A percentile compares a stretch with the other conserved stretches of the same genome.
Conservation (phyloP, 2,329 filamentous ascomycete genomes). For the Stylonectria norvegica region DNA sequence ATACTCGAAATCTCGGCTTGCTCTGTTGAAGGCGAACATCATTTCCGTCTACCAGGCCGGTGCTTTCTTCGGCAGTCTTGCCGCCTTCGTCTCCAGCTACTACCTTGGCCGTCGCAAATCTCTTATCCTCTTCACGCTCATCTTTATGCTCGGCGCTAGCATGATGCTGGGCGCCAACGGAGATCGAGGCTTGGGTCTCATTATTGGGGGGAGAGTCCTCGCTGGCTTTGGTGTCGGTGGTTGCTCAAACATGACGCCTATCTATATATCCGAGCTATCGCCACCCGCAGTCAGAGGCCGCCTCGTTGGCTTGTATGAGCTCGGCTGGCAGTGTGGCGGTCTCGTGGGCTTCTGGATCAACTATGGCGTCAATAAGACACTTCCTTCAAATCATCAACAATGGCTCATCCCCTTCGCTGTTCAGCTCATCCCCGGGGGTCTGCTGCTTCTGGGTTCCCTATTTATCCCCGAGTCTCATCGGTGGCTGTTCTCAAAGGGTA, state of each 20-base stretch:
- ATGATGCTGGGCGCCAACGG: slow-evolving; percentile 67
- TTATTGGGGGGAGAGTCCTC: slow-evolving; percentile 60
- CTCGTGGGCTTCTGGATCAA: slow-evolving; percentile 61
- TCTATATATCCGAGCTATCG: slow-evolving; percentile 58
- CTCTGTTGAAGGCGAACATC: slow-evolving; percentile 68
- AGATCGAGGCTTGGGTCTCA: slow-evolving; percentile 59
- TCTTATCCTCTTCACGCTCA: slow-evolving; percentile 54
- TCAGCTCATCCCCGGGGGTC: slow-evolving; percentile 63
- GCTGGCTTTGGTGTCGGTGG: slow-evolving; percentile 62
- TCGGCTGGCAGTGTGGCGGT: slow-evolving; percentile 62
- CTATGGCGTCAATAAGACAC: slow-evolving; percentile 55
- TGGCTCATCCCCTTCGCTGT: slow-evolving; percentile 65
- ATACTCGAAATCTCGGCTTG: slow-evolving; percentile 46
- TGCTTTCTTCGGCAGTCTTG: slow-evolving; percentile 76
- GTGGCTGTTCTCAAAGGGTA: slow-evolving; percentile 64
- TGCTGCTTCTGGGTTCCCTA: slow-evolving; percentile 57
- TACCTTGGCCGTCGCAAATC: slow-evolving; percentile 65
- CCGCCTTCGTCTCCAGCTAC: slow-evolving; percentile 63
- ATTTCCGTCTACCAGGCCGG: slow-evolving; percentile 80
- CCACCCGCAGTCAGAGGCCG: slow-evolving; percentile 63
- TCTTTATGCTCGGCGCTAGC: slow-evolving; percentile 70
- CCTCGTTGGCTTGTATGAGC: slow-evolving; percentile 64
- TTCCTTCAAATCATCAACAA: slow-evolving; percentile 47
- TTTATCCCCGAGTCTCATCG: slow-evolving; percentile 65
- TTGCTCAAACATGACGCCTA: slow-evolving; percentile 60